Base-by-base conservation (phyloP, 495 filamentous ascomycete genomes). In the Daldinia loculata region DNA sequence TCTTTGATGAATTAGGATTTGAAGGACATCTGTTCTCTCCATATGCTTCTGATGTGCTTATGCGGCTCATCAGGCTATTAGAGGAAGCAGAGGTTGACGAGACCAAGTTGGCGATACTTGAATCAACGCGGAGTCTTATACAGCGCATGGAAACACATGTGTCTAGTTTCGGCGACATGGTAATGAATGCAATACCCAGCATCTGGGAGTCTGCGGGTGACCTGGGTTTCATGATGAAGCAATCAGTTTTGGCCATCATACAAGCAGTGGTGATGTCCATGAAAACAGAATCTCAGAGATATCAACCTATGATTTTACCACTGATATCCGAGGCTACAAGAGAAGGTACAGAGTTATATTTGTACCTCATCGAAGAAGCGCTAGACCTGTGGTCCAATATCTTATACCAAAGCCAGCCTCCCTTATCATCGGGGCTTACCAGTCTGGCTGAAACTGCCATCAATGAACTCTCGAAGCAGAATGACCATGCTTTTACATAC, bases 291-390 rank as follows among this genome's bases (percentile, higher is more conserved):
- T 93, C 91, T 11, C 83, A 84, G 43, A 84, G 86, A 34, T 95
- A 93, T 60, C 92, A 96, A 63, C 67, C 79, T 22, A 80, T 91
- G 67, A 90, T 96, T 56, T 80, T 97, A 34, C 93, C 93, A 0
- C 83, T 97, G 29, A 91, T 98, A 39, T 79, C 85, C 50, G 90
- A 88, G 63, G 93, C 93, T 5, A 87, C 94, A 53, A 88, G 94
- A 65, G 89, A 91, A 4, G 88, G 86, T n/a, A 94, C 92, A 5
- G 88, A 94, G 32, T 88, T 90, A 30, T 88, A 92, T 68, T 77
- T 96, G 6, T 95, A 97, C 74, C 89, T 98, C 7, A 85, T 97
- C 11, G 95, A 98, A 64, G 95, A 99, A 73, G 92, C 93, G 0
- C 82, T 99, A 12, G 93, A 97, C 32, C 86, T 99, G 24, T 97